Conservation (phyloP, 768 basidiomycete genomes). For the Ramaria sp. region DNA sequence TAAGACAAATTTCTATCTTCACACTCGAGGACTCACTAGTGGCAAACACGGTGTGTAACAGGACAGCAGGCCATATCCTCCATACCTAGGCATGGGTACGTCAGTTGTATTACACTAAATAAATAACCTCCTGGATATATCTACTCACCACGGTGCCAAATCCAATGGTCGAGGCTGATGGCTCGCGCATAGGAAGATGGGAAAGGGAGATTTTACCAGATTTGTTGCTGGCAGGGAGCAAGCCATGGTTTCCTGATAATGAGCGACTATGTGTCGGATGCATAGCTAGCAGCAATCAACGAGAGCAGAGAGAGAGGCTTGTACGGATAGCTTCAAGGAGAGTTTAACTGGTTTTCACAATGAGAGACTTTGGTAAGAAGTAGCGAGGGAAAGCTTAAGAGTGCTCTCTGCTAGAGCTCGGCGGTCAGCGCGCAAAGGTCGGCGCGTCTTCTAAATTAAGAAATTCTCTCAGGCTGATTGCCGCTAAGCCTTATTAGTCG, state of each 20-base stretch:
- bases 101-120: neutral
- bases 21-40: slow-evolving; percentile 25
- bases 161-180: slow-evolving; percentile 25
- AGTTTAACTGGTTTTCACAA: neutral
- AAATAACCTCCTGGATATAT: neutral
- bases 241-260: slow-evolving; percentile 3
- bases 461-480: too few relatives aligned
- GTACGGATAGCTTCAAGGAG: neutral
- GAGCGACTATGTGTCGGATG: neutral
- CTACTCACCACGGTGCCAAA: slow-evolving; percentile 31
- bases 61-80: slow-evolving; percentile 57
- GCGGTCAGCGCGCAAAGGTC: too few relatives aligned
- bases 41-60: slow-evolving; percentile 51
- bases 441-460: too few relatives aligned
- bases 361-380: too few relatives aligned
- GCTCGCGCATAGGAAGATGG: neutral
- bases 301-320: neutral
- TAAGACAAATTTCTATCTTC: neutral
- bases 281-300: too few relatives aligned
- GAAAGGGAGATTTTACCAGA: neutral
- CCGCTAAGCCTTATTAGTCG: too few relatives aligned
- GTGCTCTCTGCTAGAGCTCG: too few relatives aligned
- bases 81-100: slow-evolving; percentile 27
- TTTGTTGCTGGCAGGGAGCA: slow-evolving; percentile 16
- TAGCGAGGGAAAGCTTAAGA: too few relatives aligned